Conservation (phyloP, 768 basidiomycete genomes). For the Ramaria sp. region DNA sequence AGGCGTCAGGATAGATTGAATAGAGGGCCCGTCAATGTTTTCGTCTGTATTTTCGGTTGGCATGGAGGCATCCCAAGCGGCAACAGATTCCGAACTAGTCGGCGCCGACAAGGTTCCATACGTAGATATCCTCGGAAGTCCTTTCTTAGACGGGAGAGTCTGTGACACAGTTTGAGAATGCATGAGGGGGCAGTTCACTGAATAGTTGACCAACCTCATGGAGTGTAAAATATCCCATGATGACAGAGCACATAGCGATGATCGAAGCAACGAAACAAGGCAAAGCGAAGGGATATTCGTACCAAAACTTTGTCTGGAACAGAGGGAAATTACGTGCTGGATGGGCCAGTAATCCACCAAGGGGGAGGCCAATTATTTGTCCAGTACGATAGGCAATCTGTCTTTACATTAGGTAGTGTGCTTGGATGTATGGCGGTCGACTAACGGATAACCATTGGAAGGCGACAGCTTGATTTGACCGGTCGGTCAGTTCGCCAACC, state of each 20-base stretch:
- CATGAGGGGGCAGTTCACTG: not conserved
- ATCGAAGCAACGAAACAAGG: slow-evolving; percentile 14
- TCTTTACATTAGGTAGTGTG: not conserved
- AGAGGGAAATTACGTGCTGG: slow-evolving; percentile 7
- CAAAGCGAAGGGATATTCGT: slow-evolving; percentile 14
- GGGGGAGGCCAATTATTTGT: slow-evolving; percentile 9
- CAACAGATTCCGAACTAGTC: not conserved
- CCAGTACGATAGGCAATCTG: slow-evolving; percentile 7
- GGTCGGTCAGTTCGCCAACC: slow-evolving; percentile 2
- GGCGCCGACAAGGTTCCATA: not conserved
- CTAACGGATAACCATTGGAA: not conserved
- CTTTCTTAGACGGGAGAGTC: not conserved
- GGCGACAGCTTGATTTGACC: not conserved
- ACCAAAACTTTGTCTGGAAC: slow-evolving; percentile 11
- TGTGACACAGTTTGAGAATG: not conserved
- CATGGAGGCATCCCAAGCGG: not conserved
- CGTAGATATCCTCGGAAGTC: not conserved
- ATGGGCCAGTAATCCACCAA: slow-evolving; percentile 9
- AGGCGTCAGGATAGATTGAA: slow-evolving; percentile 7
- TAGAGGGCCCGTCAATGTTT: not conserved
- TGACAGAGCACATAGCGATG: slow-evolving; percentile 10
- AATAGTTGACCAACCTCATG: slow-evolving; percentile 13
- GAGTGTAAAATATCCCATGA: slow-evolving; percentile 12
- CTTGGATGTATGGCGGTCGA: not conserved
- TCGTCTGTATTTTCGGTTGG: not conserved